Percentiles rank a stretch among this genome's conserved stretches.
Evolutionary conservation across 1,284 basidiomycete species (phyloP).

Genomic region (Mycena citricolor): DNA sequence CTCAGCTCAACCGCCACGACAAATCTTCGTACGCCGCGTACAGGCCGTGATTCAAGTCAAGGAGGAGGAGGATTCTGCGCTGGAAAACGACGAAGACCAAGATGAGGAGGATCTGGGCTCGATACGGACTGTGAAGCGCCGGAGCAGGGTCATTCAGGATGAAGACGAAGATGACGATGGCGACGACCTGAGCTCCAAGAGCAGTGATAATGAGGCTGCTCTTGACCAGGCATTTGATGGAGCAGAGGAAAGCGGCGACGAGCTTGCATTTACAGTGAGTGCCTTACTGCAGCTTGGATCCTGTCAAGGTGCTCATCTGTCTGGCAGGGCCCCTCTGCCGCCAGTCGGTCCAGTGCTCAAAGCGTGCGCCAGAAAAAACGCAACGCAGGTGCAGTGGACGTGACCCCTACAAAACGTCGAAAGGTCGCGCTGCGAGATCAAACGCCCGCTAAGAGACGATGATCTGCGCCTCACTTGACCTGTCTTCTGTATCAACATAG

Average conservation of each 20-base stretch:
- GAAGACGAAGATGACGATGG: slow-evolving; percentile 18
- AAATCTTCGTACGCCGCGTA: slow-evolving; percentile 22
- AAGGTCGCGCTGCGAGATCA: too few species aligned
- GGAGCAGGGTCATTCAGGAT: slow-evolving; percentile 16
- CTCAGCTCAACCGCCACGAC: slow-evolving; percentile 15
- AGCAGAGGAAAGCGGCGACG: slow-evolving; percentile 19
- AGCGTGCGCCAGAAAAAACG: too few species aligned
- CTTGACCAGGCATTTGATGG: background rate
- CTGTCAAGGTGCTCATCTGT: too few species aligned
- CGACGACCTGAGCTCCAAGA: slow-evolving; percentile 7
- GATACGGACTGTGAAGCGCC: slow-evolving; percentile 17
- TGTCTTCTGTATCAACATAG: too few species aligned
- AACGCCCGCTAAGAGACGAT: too few species aligned
- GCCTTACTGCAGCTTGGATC: too few species aligned
- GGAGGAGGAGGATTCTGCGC: slow-evolving; percentile 15
- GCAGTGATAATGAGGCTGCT: slow-evolving; percentile 6
- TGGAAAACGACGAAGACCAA: background rate
- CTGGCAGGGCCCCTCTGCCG: too few species aligned
- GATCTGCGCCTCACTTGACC: too few species aligned
- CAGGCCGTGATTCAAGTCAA: slow-evolving; percentile 22
- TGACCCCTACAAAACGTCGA: too few species aligned
- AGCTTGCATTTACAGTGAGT: too few species aligned
- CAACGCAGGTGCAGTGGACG: too few species aligned
- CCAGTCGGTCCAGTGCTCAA: too few species aligned
- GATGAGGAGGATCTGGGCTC: slow-evolving; percentile 13